These are phyloP conservation scores for Dendrobium chrysotoxum DNA, from an alignment of 106 monocot species.

Conservation along the genomic window DNA sequence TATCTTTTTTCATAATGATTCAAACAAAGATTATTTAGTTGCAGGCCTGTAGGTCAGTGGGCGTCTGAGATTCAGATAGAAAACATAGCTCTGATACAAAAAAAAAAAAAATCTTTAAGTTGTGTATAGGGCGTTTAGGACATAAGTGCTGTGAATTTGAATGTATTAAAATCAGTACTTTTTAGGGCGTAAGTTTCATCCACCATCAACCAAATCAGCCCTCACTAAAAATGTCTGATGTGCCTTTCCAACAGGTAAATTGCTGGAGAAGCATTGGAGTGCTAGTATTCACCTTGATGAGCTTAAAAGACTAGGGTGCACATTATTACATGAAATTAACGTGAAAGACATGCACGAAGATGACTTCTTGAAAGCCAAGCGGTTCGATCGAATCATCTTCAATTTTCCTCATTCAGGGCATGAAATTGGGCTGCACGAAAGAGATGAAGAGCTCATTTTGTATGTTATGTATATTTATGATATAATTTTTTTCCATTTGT, in stretches of 20 bases:
- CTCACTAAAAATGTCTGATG: no score
- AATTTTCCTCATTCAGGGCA: slow-evolving; percentile 67
- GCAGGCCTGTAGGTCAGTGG: not conserved
- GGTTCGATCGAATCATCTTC: slow-evolving; percentile 53
- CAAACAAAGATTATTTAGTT: no score
- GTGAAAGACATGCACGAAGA: slow-evolving; percentile 18
- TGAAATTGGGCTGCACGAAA: not conserved
- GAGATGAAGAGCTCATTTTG: not conserved
- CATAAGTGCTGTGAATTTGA: no score
- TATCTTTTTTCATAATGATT: no score
- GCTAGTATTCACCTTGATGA: slow-evolving; percentile 3
- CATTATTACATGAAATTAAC: slow-evolving; percentile 10
- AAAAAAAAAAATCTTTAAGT: not conserved
- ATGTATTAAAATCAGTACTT: no score
- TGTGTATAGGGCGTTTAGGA: not conserved
- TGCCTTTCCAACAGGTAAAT: not conserved
- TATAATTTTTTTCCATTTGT: not conserved
- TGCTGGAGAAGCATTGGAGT: slow-evolving; percentile 4
- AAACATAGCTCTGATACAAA: no score
- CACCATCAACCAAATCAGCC: no score
- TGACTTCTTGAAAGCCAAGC: slow-evolving; percentile 17
- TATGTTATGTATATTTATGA: not conserved
- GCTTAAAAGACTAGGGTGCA: slow-evolving; percentile 10
- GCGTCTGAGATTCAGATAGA: no score
- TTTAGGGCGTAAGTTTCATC: no score